Conservation (phyloP, 305 asterid species). For the Solanum aculeatissimum region DNA sequence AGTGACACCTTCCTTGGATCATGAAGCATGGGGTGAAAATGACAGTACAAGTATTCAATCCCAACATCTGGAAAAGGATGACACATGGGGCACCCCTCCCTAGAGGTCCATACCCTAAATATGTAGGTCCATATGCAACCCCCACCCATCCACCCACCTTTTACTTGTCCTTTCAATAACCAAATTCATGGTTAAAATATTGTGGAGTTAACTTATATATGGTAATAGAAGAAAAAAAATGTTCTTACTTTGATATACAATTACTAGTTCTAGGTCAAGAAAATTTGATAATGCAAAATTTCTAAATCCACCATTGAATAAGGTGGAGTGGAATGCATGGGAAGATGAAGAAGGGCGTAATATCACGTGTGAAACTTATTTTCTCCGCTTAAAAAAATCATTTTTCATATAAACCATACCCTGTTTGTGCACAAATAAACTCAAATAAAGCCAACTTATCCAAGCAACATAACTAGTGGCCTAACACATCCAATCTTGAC, state of each 20-base stretch:
- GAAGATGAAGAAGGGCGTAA: background rate
- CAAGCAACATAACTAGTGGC: conserved; percentile 15
- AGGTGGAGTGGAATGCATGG: background rate
- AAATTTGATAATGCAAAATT: background rate
- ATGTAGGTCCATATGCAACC: background rate
- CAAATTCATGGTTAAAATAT: background rate
- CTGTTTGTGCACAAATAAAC: background rate
- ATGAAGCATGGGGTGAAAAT: conserved; percentile 3
- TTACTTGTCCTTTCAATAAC: background rate
- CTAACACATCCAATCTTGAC: conserved; percentile 12
- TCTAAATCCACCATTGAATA: accelerated
- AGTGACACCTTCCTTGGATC: conserved; percentile 8
- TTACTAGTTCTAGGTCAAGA: background rate
- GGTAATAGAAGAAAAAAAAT: background rate
- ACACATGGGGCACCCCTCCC: conserved; percentile 24
- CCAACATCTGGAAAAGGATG: conserved; percentile 1
- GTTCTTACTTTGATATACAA: background rate
- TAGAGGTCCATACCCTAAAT: background rate
- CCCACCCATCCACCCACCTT: background rate
- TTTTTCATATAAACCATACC: background rate
- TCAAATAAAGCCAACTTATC: background rate
- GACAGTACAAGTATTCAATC: background rate
- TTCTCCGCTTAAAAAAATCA: background rate
- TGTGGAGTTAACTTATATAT: background rate
- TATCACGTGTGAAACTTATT: background rate